Percentiles rank a stretch among this genome's conserved stretches.
phyloP scores from a whole-genome alignment of 192 early-diverging fungal species.

The Linnemannia zychae region DNA sequence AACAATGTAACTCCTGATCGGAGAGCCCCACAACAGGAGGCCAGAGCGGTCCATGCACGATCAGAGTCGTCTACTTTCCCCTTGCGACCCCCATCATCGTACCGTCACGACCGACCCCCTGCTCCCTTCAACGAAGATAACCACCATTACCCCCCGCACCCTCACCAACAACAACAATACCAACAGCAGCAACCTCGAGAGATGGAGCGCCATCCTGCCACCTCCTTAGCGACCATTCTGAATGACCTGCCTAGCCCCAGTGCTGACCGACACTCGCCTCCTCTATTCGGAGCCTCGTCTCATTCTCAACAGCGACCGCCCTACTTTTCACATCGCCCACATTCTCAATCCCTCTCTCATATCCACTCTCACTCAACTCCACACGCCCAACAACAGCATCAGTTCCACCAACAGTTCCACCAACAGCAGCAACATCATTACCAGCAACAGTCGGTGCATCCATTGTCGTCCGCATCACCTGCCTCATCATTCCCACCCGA shows the following conservation, averaged over 20 bases:
- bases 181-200: neutral
- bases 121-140: neutral
- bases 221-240: constrained; percentile 21
- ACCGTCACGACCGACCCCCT: constrained; percentile 4
- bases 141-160: neutral
- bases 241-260: neutral
- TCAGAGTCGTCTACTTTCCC: constrained; percentile 12
- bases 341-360: constrained; percentile 21
- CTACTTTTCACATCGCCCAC: neutral
- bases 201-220: constrained; percentile 15
- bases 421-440: constrained; percentile 17
- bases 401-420: neutral
- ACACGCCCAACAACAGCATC: constrained; percentile 5
- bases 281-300: neutral
- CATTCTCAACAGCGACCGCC: neutral
- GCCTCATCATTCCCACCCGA: neutral
- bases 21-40: neutral
- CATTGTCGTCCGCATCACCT: neutral
- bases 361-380: neutral
- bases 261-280: constrained; percentile 6
- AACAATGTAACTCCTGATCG: neutral
- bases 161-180: neutral
- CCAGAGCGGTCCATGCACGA: neutral
- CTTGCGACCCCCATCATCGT: neutral
- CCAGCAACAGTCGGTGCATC: constrained; percentile 1